phyloP scores from a whole-genome alignment of 495 filamentous ascomycete species.

The Talaromyces proteolyticus region DNA sequence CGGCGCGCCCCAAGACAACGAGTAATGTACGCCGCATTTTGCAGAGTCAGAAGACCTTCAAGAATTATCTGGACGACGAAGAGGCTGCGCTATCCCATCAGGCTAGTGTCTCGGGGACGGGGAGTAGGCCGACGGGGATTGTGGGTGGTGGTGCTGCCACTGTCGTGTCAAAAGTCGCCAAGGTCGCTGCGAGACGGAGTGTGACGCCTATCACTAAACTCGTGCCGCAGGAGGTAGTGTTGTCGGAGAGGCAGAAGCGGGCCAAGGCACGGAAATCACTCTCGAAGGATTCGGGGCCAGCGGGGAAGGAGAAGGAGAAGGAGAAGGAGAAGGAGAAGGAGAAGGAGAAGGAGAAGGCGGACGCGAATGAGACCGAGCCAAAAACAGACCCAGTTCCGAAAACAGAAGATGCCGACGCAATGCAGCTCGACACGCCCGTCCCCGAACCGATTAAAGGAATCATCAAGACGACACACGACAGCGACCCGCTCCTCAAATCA shows the following conservation, averaged over 20 bases:
- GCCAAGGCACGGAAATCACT: slow-evolving; percentile 1
- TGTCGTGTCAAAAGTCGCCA: slow-evolving; percentile 9
- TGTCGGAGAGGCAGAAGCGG: slow-evolving; percentile 3
- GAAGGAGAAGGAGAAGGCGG: slow-evolving; percentile 16
- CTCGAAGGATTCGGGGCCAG: background rate
- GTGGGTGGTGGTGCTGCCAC: background rate
- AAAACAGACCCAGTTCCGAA: slow-evolving; percentile 21
- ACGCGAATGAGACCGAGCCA: too few relatives aligned
- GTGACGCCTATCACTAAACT: slow-evolving; percentile 28
- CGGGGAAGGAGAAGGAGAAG: background rate
- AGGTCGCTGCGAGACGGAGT: slow-evolving; percentile 22
- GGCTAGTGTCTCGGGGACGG: background rate
- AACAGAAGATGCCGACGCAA: slow-evolving; percentile 12
- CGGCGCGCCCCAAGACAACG: slow-evolving; percentile 2
- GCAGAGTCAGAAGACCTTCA: slow-evolving; percentile 86
- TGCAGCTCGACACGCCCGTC: slow-evolving; percentile 12
- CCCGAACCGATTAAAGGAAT: slow-evolving; percentile 25
- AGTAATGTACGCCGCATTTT: slow-evolving; percentile 82
- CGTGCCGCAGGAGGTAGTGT: slow-evolving; percentile 5
- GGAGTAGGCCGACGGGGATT: background rate
- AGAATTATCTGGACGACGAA: slow-evolving; percentile 87
- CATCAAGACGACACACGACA: slow-evolving; percentile 41
- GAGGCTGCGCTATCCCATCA: slow-evolving; percentile 56
- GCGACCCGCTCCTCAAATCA: slow-evolving; percentile 57
- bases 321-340: background rate